Conservation (phyloP, 2,329 filamentous ascomycete species). For the Penicillium sp. region DNA sequence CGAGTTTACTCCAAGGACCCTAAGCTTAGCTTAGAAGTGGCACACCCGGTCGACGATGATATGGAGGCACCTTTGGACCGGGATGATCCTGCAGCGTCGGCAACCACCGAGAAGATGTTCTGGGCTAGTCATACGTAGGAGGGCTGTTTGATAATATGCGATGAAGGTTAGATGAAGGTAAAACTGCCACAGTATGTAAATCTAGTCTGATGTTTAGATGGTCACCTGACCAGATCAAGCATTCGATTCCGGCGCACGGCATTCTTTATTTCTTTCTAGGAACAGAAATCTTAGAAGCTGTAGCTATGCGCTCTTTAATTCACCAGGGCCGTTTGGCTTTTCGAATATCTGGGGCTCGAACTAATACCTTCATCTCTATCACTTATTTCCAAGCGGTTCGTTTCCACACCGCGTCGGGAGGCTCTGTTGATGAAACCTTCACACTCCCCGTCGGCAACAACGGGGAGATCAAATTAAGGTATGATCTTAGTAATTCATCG, state of each 20-base stretch:
- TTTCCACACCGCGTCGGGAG: conserved; percentile 5
- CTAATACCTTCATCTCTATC: neutral
- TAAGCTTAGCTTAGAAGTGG: conserved; percentile 49
- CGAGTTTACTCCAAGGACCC: conserved; percentile 53
- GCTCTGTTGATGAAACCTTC: conserved; percentile 22
- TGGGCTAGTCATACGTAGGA: conserved; percentile 6
- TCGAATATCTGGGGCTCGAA: neutral
- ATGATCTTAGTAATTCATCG: neutral
- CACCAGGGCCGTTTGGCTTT: neutral
- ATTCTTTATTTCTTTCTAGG: too few relatives aligned
- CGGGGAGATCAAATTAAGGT: conserved; percentile 29
- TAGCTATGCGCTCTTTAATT: conserved; percentile 23
- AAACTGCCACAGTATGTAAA: too few relatives aligned
- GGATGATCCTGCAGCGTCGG: conserved; percentile 38
- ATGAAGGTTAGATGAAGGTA: too few relatives aligned
- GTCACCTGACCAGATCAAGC: too few relatives aligned
- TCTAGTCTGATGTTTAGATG: too few relatives aligned
- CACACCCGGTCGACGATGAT: conserved; percentile 43
- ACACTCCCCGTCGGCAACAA: conserved; percentile 27
- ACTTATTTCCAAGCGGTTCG: conserved; percentile 1
- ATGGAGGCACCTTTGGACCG: conserved; percentile 41
- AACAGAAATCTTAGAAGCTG: too few relatives aligned
- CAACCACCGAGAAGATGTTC: conserved; percentile 26
- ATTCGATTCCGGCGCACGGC: too few relatives aligned
- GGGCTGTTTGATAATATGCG: too few relatives aligned